A percentile compares a stretch with the other conserved stretches of the same genome.
Evolutionary conservation across 2,329 filamentous ascomycete genomes (phyloP).

Genomic region (Xylariaceae sp.): DNA sequence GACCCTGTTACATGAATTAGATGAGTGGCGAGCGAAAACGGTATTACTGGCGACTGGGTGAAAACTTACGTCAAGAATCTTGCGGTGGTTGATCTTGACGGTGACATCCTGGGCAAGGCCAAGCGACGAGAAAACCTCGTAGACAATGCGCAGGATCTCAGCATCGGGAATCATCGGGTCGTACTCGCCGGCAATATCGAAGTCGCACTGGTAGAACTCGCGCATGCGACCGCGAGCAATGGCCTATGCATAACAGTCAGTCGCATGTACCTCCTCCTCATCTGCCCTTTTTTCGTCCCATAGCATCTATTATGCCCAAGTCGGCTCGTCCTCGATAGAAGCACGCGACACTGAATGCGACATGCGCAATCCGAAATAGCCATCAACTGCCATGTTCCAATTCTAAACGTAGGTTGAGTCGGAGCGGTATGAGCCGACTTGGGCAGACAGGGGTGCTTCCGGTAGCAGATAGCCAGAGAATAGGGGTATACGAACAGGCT

Average conservation of each 20-base stretch:
- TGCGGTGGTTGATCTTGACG: slow-evolving; percentile 77
- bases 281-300: not conserved
- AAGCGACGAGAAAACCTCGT: slow-evolving; percentile 66
- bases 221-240: slow-evolving; percentile 73
- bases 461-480: not conserved
- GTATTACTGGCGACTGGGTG: not conserved
- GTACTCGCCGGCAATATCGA: slow-evolving; percentile 68
- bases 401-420: not conserved
- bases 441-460: not conserved
- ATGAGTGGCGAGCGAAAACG: not conserved
- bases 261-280: not conserved
- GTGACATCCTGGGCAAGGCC: slow-evolving; percentile 62
- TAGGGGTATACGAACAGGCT: slow-evolving; percentile 46
- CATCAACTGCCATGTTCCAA: not conserved
- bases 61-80: slow-evolving; percentile 56
- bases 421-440: not conserved
- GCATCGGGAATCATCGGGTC: slow-evolving; percentile 73
- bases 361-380: not conserved
- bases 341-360: not conserved
- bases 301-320: not conserved
- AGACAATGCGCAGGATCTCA: slow-evolving; percentile 64
- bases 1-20: slow-evolving; percentile 38
- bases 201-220: slow-evolving; percentile 78
- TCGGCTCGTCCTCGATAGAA: not conserved
- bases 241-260: slow-evolving; percentile 28